Base-by-base conservation (phyloP, 2,329 filamentous ascomycete species). In the Colletotrichum magnum region DNA sequence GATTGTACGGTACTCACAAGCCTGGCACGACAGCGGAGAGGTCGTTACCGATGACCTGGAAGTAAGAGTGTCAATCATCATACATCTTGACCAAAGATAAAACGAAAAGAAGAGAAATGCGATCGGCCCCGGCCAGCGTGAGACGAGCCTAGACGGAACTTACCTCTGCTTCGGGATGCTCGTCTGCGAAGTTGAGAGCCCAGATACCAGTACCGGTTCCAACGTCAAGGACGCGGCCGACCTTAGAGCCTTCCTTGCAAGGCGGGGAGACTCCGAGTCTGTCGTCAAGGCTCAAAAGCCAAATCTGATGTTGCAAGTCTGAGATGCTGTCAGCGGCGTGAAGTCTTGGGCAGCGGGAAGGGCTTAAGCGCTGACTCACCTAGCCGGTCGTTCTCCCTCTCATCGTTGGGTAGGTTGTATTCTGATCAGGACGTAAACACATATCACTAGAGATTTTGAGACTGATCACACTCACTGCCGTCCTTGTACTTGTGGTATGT, bases 241-340 rank as follows among this genome's bases (percentile, higher is more conserved):
- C 53, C 2, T 48, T 64, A 0, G 68, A 18, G 5, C 68, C 64
- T 0, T 64, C 52, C 12, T 76, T 64, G n/a, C 53, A 64, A 1
- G 70, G 70, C 0, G 80, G 81, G 0, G 72, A 73, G 0, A 75
- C 47, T 18, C 71, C 77, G 0, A 81, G 72, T 28, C 76, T 77
- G 9, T 75, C 74, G 0, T 76, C 73, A 4, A 78, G 73, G 0
- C 77, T 80, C 2, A 81, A 71, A 1, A 71, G 60, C 54, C 78
- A 79, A 0, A 81, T 66, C 15, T 79, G 74, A 52, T 82, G 80
- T 64, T 80, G 77, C 0, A 82, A 67, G 57, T 82, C 79, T 76
- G 12, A 36, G 3, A n/a, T 36, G 6, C 28, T 32, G 28, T 32
- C 28, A 32, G 28, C 5, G 5, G 28, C 28, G 50, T 2, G 41